Evolutionary conservation across 768 basidiomycete species (phyloP), one percentile per base, ranked within the genome.

Genomic region (Kondoa subrosea): DNA sequence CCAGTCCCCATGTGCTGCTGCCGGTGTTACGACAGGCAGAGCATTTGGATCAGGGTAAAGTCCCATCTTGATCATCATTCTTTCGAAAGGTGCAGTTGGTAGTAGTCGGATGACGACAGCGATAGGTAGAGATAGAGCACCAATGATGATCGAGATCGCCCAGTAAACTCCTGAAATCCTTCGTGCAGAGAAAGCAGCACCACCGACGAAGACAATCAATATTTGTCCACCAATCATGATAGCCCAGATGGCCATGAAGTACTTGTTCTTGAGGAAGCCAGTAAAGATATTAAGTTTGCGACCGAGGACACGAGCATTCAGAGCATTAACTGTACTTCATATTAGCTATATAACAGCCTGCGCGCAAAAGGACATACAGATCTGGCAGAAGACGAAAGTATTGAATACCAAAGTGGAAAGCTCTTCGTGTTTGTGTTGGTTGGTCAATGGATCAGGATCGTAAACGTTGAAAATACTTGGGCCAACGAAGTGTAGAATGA

Each of bases 331-430:
- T 50, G 40, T 8, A 50, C 12, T 8, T 8, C 8, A 50, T 8
- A 21, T 8, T 21, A 50, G 21, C 8, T 8, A 8, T 50, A 50
- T 8, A 21, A 50, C 40, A 65, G 68, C 56, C 30, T 8, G 25
- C 1, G 3, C 75, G 66, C 40, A 75, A 73, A 50, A 50, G 21
- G 12, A 50, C 40, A 8, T 21, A 50, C 40, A 91, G 72, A 99
- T 91, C 77, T 97, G 95, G 31, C 89, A 88, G 76, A 96, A 96
- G 62, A 97, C 93, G 74, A 96, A 99, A n/a, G 85, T 83, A 74
- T 97, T 99, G 84, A 99, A 99, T 33, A 96, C 89, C 21, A 97
- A 80, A 0, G 93, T 91, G 1, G 74, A 70, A 26, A 75, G 68
- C 68, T 70, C 71, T 25, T 71, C 72, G 58, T 79, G 73, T 27